phyloP scores from a whole-genome alignment of 169 alveolate species.

The Cryptosporidium ryanae region DNA sequence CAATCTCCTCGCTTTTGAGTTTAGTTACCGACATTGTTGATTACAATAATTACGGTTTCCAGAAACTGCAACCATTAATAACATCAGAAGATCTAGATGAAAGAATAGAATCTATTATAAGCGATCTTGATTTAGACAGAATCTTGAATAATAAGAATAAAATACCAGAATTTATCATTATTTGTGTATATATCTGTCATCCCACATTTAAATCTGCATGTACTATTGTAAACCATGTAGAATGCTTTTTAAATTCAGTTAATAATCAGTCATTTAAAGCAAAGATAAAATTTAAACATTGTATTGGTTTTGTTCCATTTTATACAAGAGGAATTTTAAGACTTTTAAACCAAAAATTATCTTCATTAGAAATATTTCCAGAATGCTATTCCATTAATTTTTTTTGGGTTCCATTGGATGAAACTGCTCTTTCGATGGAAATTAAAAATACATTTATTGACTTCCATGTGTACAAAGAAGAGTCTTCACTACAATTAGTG shows the following conservation, averaged over 20 bases:
- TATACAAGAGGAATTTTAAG: conserved; percentile 33
- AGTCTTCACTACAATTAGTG: conserved; percentile 58
- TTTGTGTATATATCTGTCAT: conserved; percentile 41
- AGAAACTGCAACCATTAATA: conserved; percentile 34
- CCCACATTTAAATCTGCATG: conserved; percentile 56
- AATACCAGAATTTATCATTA: neutral
- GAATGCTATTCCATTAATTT: conserved; percentile 62
- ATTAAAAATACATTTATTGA: conserved; percentile 38
- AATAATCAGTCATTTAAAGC: conserved; percentile 2
- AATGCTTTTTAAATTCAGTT: conserved; percentile 6
- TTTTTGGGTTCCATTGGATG: conserved; percentile 68
- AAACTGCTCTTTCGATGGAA: conserved; percentile 57
- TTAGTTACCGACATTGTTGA: conserved; percentile 55
- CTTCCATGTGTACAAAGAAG: conserved; percentile 69
- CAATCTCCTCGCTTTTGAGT: conserved; percentile 61
- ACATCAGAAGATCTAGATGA: conserved; percentile 28
- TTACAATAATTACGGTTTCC: conserved; percentile 53
- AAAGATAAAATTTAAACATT: conserved; percentile 12
- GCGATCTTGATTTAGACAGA: conserved; percentile 31
- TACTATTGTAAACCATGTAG: conserved; percentile 41
- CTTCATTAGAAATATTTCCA: conserved; percentile 27
- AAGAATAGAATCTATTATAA: conserved; percentile 34
- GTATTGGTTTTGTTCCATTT: conserved; percentile 69
- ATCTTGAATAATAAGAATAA: neutral
- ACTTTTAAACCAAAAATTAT: conserved; percentile 30